Evolutionary conservation across 2,329 filamentous ascomycete genomes (phyloP), one percentile per base, ranked within the genome.

Genomic region (Colletotrichum tanaceti): DNA sequence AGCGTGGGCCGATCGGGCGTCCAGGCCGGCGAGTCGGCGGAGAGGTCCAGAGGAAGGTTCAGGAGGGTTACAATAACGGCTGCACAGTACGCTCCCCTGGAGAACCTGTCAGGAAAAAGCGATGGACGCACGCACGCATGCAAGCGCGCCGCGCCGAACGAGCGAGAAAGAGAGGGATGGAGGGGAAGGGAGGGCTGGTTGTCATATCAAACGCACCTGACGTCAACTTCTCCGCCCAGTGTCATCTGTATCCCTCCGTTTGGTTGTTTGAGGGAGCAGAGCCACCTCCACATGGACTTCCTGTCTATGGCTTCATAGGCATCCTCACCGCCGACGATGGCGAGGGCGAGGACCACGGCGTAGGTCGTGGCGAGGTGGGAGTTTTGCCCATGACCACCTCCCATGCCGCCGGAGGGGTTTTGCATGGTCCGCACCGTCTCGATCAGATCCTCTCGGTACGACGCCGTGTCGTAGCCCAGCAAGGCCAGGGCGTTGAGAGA

Each of bases 351-450:
- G 22, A 97, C 82, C 47, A 91, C 87, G 55, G 94, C 94, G 84
- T 98, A 99, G 0, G 92, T 93, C 54, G 93, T 91, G 65, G 96
- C 96, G 73, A 96, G 87, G 80, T 99, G 96, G 61, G 93, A 94
- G 72, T 88, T 85, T 77, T 98, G 96, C 35, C 95, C 94, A 78
- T 94, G 91, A n/a, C 96, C 94, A 71, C 95, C 96, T 60, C 94
- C 96, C 78, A 97, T 97, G 2, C 96, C 96, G 58, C 96, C 96
- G 18, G 85, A 85, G 24, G 84, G 79, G 78, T 98, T 97, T 80
- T 98, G 96, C 80, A 95, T 90, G 52, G 93, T 89, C 55, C 85
- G 86, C 58, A 96, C 90, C 7, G 94, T 98, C 69, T 89, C 87
- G 58, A 92, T 82, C 67, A 95, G 88, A 80, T 87, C 85, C 72